Evolutionary conservation across 2,329 filamentous ascomycete species (phyloP), one percentile per base, ranked within the genome.

Genomic region (Nigrospora oryzae): DNA sequence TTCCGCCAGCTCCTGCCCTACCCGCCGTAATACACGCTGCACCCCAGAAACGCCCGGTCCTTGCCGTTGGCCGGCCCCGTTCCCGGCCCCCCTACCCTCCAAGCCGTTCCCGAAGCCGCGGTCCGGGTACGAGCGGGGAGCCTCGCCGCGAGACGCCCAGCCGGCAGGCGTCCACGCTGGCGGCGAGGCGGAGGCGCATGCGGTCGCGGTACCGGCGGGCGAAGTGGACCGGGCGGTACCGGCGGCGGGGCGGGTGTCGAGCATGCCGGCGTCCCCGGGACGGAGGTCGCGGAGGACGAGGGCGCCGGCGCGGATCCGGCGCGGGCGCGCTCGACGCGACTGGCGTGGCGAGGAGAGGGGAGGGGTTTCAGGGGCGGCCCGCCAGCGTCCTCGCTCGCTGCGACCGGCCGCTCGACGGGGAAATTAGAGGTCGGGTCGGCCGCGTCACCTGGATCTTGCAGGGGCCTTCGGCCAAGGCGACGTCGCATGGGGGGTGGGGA

Each of bases 231-330:
- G 61, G 14, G 73, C 67, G 7, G 69, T 60, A 5, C 67, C 57
- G 1, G 70, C 73, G 36, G 59, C 14, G 13, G n/a, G n/a, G n/a
- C n/a, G n/a, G n/a, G 11, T 53, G 51, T 83, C 83, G 2, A 77
- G 77, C 72, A 81, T 79, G 0, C 79, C 79, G 0, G 76, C 77
- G 56, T 83, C 79, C 79, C 79, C 84, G 5, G 81, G 67, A 19
- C 79, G 63, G 43, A 83, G 57, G 55, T 83, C 79, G 2, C 81
- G 67, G 30, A 84, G 55, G 33, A 82, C 65, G 17, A 83, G 55
- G 35, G 74, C 73, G 0, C 79, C 77, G 36, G 64, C 47, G 14
- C 56, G 68, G 50, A 81, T 76, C 7, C 68, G 63, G 15, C 71
- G 73, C 53, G 70, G 82, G 64, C 14, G 77, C 61, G 0, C 70